Percentiles rank a stretch among this genome's conserved stretches.
phyloP scores from a whole-genome alignment of 257 asterid species.

The Plectranthus barbatus region DNA sequence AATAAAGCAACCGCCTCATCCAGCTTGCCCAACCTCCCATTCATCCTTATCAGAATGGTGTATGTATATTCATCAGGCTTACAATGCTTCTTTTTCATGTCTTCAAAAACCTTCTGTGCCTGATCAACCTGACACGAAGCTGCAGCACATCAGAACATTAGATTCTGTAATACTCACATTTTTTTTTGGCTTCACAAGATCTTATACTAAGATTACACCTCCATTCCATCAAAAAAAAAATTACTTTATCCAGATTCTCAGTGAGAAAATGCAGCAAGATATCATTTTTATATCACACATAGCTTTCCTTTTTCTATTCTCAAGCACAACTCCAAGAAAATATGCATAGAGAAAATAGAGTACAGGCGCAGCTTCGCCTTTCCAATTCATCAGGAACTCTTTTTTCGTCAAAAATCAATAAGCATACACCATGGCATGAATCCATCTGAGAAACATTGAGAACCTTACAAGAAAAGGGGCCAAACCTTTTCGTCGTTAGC shows the following conservation, averaged over 20 bases:
- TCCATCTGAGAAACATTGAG: neutral
- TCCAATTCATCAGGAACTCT: neutral
- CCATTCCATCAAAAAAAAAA: neutral
- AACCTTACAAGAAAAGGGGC: neutral
- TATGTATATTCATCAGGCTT: conserved; percentile 81
- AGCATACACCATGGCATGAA: neutral
- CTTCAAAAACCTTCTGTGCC: conserved; percentile 55
- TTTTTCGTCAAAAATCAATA: neutral
- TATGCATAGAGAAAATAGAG: neutral
- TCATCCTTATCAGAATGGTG: conserved; percentile 76
- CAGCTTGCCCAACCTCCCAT: conserved; percentile 60
- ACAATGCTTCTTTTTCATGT: conserved; percentile 76
- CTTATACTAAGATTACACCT: neutral
- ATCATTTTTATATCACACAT: neutral
- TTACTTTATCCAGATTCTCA: neutral
- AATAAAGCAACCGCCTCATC: conserved; percentile 59
- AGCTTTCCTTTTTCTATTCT: neutral
- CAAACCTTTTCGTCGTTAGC: conserved; percentile 73
- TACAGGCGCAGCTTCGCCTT: neutral
- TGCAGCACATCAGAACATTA: conserved; percentile 62
- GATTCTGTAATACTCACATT: conserved; percentile 16
- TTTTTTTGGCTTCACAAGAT: neutral
- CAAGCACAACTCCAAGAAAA: neutral
- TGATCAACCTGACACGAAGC: conserved; percentile 72
- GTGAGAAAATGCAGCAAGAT: neutral